Evolutionary conservation across 495 filamentous ascomycete species (phyloP).

Genomic region (Penicillium nucicola): DNA sequence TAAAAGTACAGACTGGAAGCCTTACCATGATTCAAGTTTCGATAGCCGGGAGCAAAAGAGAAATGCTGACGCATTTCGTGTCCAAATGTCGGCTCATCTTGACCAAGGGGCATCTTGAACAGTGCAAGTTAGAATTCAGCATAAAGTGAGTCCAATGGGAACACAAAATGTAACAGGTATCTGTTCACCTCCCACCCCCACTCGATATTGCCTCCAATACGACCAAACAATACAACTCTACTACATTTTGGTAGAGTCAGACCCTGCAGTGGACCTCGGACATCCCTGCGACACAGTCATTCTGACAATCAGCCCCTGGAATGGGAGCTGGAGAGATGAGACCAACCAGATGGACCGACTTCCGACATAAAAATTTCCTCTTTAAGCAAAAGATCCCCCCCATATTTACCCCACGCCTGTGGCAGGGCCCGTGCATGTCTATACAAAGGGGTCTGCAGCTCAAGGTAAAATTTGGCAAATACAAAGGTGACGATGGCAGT

Average conservation of each 20-base stretch:
- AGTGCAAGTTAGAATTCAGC: not conserved
- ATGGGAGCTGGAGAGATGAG: not conserved
- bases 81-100: slow-evolving; percentile 36
- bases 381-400: not conserved
- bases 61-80: slow-evolving; percentile 59
- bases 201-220: not conserved
- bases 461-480: not conserved
- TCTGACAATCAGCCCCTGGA: not conserved
- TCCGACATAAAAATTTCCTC: not conserved
- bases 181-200: not conserved
- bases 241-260: not conserved
- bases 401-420: slow-evolving; percentile 1
- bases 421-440: not conserved
- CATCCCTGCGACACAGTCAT: slow-evolving; percentile 5
- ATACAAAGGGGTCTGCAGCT: not conserved
- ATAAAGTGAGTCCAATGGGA: too few relatives aligned
- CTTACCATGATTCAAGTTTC: slow-evolving; percentile 74
- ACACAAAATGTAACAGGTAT: not conserved
- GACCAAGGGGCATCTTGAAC: not conserved
- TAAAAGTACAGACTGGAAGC: not conserved
- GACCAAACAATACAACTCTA: slow-evolving; percentile 12
- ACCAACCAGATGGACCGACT: not conserved
- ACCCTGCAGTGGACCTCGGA: slow-evolving; percentile 5
- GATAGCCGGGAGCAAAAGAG: slow-evolving; percentile 56
- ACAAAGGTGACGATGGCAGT: not conserved